Evolutionary conservation across 2,329 filamentous ascomycete genomes (phyloP), one percentile per base, ranked within the genome.

Genomic region (Botrytis cinerea): DNA sequence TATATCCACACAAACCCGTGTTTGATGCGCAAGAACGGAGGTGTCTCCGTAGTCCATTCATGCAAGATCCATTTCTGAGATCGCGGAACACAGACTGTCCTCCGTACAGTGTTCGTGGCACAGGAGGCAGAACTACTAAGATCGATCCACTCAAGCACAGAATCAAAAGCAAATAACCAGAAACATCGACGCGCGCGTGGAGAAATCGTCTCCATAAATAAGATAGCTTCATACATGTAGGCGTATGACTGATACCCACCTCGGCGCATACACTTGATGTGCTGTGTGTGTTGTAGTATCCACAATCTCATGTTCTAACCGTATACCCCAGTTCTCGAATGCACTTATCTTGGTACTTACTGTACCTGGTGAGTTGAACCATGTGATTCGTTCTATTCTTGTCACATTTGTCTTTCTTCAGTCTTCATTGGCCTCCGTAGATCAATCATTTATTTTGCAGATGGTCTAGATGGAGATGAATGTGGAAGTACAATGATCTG

Each of bases 141-240:
- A 51, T n/a, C 5, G n/a, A 57, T 57, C 51, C 51, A 57, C 51
- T n/a, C 25, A 18, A 3, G 25, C n/a, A 8, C 14, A 57, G 51
- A 18, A 57, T n/a, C 51, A 57, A 57, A 57, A 57, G 51, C n/a
- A 57, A 57, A 57, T 28, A 57, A 57, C n/a, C n/a, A 57, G 51
- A 57, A 54, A 54, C 51, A 57, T 28, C n/a, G 51, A 57, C 51
- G 51, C 51, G 16, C 51, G n/a, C 51, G 51, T 57, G 51, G 51
- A 57, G 51, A 57, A 28, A 51, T n/a, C 48, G 48, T 25, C 48
- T n/a, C 48, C 48, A 51, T 51, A 51, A 51, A 14, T 14, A n/a
- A 51, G 48, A 51, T 51, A 14, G n/a, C 48, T n/a, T 25, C 48
- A 51, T n/a, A 14, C 25, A 51, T 51, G 48, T 51, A n/a, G 25